phyloP scores from a whole-genome alignment of 176 grass and related monocot genomes.

The Zea luxurians region DNA sequence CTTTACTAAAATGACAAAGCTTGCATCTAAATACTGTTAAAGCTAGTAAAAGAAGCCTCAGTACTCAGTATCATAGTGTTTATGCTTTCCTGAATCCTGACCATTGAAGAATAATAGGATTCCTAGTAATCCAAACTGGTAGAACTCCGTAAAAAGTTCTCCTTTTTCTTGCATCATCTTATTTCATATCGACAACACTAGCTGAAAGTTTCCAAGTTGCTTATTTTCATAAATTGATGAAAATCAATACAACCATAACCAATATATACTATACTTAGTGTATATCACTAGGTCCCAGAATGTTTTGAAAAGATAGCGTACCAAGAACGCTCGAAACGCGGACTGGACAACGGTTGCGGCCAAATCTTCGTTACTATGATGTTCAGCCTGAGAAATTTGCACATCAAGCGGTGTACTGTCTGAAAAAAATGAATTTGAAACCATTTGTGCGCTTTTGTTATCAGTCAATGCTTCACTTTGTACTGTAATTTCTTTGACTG shows the following conservation, averaged over 20 bases:
- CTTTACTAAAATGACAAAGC: constrained; percentile 13
- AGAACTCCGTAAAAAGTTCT: constrained; percentile 24
- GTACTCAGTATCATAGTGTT: background rate
- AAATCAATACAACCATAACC: constrained; percentile 10
- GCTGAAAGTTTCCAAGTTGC: constrained; percentile 1
- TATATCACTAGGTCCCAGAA: constrained; percentile 8
- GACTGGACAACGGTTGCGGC: constrained; percentile 87
- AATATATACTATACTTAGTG: constrained; percentile 1
- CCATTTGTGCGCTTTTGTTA: constrained; percentile 29
- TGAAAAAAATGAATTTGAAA: constrained; percentile 51
- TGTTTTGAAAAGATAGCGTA: constrained; percentile 41
- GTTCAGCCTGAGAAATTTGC: constrained; percentile 46
- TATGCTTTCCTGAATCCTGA: constrained; percentile 22
- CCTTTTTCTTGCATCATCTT: constrained; percentile 27
- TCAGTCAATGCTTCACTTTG: constrained; percentile 38
- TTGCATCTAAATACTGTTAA: constrained; percentile 26
- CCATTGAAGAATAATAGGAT: constrained; percentile 32
- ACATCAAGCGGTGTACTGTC: constrained; percentile 42
- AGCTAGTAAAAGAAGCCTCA: constrained; percentile 24
- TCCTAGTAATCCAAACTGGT: background rate
- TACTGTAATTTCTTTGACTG: constrained; percentile 48
- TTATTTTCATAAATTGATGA: constrained; percentile 9
- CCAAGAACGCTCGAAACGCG: constrained; percentile 87
- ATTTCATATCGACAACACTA: background rate
- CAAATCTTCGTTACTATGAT: constrained; percentile 47